These are phyloP conservation scores for Spathaspora sp. DNA, from an alignment of 1,139 yeast species.

Conservation along the genomic window DNA sequence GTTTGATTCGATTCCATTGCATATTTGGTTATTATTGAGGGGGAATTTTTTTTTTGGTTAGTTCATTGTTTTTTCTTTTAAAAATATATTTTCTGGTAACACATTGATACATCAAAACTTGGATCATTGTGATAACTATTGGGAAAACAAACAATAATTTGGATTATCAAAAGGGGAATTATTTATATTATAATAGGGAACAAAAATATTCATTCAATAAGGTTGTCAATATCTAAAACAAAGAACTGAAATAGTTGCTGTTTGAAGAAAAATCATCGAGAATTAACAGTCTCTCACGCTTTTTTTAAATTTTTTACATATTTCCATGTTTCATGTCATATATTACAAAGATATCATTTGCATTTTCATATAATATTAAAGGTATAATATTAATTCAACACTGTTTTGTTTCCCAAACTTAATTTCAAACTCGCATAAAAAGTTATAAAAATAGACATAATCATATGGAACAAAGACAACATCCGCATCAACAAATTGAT, in stretches of 20 bases:
- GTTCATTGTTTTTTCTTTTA: not conserved
- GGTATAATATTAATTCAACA: not conserved
- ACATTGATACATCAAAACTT: not conserved
- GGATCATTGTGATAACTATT: not conserved
- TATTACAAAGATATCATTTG: not conserved
- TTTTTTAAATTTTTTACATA: not conserved
- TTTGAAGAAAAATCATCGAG: not conserved
- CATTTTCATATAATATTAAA: slow-evolving; percentile 1
- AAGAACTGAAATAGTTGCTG: not conserved
- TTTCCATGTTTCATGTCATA: not conserved
- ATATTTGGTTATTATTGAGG: not conserved
- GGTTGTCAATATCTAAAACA: slow-evolving; percentile 1
- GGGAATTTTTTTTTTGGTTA: not conserved
- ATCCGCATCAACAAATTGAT: slow-evolving; percentile 3
- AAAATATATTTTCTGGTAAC: slow-evolving; percentile 1
- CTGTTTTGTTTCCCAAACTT: not conserved
- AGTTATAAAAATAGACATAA: not conserved
- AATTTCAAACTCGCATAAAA: not conserved
- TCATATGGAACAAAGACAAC: slow-evolving; percentile 4
- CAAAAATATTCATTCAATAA: not conserved
- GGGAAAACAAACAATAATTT: not conserved
- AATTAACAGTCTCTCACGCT: not conserved
- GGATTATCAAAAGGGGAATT: not conserved
- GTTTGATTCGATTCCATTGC: not conserved
- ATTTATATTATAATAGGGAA: not conserved